Evolutionary conservation across 352 stramenopile genomes (phyloP).

Genomic region (Nothophytophthora sp.): DNA sequence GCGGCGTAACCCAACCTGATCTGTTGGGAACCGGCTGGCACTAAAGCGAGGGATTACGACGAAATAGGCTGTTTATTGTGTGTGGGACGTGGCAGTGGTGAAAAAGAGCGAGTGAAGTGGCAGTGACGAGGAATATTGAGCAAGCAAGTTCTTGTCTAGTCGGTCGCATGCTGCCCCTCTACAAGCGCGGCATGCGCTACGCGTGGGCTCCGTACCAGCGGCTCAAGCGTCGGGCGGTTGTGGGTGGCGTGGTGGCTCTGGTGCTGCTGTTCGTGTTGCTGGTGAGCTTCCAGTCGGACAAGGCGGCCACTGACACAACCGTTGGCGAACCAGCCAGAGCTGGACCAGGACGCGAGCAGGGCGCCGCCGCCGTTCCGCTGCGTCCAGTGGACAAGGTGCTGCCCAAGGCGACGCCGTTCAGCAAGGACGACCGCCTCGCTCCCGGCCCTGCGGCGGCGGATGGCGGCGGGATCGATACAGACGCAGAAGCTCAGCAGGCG

Average conservation of each 20-base stretch:
- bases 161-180: conserved; percentile 54
- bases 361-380: too few species aligned
- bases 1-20: too few species aligned
- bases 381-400: conserved; percentile 9
- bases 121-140: neutral
- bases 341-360: too few species aligned
- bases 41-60: neutral
- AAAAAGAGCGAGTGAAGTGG: neutral
- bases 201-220: conserved; percentile 57
- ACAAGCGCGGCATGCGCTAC: conserved; percentile 68
- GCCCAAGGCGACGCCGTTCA: neutral
- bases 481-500: too few species aligned
- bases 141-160: neutral
- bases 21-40: neutral
- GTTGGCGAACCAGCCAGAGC: too few species aligned
- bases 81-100: conserved; percentile 2
- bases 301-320: too few species aligned
- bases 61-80: neutral
- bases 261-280: conserved; percentile 68
- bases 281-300: conserved; percentile 3
- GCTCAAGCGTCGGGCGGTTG: conserved; percentile 53
- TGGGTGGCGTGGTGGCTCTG: conserved; percentile 36
- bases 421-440: neutral
- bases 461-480: conserved; percentile 9
- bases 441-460: conserved; percentile 4